Evolutionary conservation across 805 yeast genomes (phyloP).

Genomic region (Zygoascus tannicola): DNA sequence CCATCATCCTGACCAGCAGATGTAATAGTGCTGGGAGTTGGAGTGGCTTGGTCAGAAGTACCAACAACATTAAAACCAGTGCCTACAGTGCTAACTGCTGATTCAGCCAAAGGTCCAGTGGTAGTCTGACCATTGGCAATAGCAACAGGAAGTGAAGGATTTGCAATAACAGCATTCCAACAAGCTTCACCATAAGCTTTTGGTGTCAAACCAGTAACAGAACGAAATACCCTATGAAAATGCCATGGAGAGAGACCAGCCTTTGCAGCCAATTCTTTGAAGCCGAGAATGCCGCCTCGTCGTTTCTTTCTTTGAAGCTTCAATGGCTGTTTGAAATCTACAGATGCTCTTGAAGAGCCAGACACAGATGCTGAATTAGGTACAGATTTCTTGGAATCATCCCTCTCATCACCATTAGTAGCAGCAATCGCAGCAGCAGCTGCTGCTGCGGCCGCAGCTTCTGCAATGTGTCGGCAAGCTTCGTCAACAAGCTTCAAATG

Average conservation of each 20-base stretch:
- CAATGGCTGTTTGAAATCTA: conserved; percentile 5
- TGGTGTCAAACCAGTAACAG: conserved; percentile 79
- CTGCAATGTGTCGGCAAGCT: conserved; percentile 76
- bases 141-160: conserved; percentile 11
- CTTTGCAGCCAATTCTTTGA: conserved; percentile 79
- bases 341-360: background rate
- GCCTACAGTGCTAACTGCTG: background rate
- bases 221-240: conserved; percentile 82
- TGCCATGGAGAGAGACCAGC: conserved; percentile 86
- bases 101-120: conserved; percentile 1
- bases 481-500: conserved; percentile 61
- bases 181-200: conserved; percentile 83
- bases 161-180: conserved; percentile 30
- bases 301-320: conserved; percentile 25
- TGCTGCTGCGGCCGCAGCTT: conserved; percentile 55
- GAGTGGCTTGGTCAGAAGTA: background rate
- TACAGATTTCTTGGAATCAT: background rate
- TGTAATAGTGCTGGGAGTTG: background rate
- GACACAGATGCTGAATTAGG: background rate
- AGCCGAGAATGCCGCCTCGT: conserved; percentile 37
- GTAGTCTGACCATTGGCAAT: conserved; percentile 6
- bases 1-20: background rate
- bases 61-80: no score
- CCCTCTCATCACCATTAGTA: background rate
- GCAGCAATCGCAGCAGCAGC: conserved; percentile 23